Evolutionary conservation across 768 basidiomycete genomes (phyloP), one percentile per base, ranked within the genome.

Genomic region (Ephemerocybe angulata): DNA sequence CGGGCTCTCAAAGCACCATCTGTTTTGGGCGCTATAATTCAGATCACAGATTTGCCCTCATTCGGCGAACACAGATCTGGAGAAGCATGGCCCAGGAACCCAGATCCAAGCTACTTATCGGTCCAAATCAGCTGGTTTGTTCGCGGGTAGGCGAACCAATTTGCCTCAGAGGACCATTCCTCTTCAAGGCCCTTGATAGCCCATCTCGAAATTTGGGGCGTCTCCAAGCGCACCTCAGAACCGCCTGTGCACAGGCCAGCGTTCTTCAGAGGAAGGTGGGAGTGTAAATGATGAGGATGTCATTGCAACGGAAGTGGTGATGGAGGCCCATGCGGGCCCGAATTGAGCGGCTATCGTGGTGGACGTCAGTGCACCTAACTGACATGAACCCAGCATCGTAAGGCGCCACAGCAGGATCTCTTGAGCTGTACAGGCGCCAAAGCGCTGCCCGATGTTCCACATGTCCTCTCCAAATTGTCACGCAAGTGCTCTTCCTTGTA

Each of bases 91-190:
- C 30, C 28, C 29, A 50, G 48, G 28, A 22, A 50, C 48, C 29
- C 30, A 41, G 38, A 5, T 41, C 33, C 38, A 41, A 41, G 15
- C 38, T 41, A 19, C 28, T 50, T 50, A 50, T 50, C 48, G 35
- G 48, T 10, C 30, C 48, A 33, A 50, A 50, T 50, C 48, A 22
- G 30, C 30, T 50, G 48, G 30, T 50, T 35, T 50, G 48, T 33
- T 35, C n/a, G 12, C 24, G 17, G n/a, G 5, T 5, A n/a, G 21
- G 21, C 17, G 38, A 41, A 41, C 38, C 38, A 41, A 41, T 19
- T n/a, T 19, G 38, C 38, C 21, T 41, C 38, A 41, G 38, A 10
- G 38, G 38, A 13, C 38, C 38, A 13, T 13, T 19, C 38, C 38
- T 41, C 38, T 19, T n/a, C 38, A 41, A 17, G 38, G 38, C 38